Evolutionary conservation across 306 rosid genomes (phyloP), one percentile per base, ranked within the genome.

Genomic region (Fragaria nilgerrensis): DNA sequence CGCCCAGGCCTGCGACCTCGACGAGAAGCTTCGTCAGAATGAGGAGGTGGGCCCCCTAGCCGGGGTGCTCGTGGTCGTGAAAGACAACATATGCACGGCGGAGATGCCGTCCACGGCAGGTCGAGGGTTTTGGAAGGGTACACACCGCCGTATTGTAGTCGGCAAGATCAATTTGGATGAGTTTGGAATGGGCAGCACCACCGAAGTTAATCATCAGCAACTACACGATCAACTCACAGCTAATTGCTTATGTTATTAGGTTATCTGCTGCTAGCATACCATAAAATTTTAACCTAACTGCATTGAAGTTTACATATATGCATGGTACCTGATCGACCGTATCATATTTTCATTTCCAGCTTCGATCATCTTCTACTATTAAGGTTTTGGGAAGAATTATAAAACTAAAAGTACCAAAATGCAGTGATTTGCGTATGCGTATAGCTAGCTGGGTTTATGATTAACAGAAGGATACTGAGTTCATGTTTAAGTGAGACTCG

Each of bases 131-230:
- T 94, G 16, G 88, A 87, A 14, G 94, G 92, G 0, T 94, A 94
- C 76, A 87, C 83, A 49, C 91, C 98, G 44, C 91, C 97, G 50
- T 94, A 86, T 95, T 88, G 88, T 90, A 68, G 86, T 92, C 23
- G 98, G 98, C 7, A 95, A 95, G n/a, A n/a, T n/a, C n/a, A n/a
- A n/a, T n/a, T n/a, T n/a, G 86, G 98, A 95, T 79, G 97, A 92
- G 86, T 95, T 95, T 61, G 97, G 98, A 69, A 95, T 95, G 98
- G 98, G 98, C 0, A 92, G 97, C 76, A 89, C 98, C 77, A 95
- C 98, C 62, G 98, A 95, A 88, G 89, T n/a, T 39, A 72, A 58
- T 13, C 29, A 45, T 58, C 71, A 32, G 36, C 36, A 70, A 55
- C 71, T 29, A 29, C 68, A 50, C 22, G 52, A 50, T 17, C 56